Percentiles rank a stretch among this genome's conserved stretches.
phyloP scores from a whole-genome alignment of 768 basidiomycete genomes.

The Tricholoma saponaceum region DNA sequence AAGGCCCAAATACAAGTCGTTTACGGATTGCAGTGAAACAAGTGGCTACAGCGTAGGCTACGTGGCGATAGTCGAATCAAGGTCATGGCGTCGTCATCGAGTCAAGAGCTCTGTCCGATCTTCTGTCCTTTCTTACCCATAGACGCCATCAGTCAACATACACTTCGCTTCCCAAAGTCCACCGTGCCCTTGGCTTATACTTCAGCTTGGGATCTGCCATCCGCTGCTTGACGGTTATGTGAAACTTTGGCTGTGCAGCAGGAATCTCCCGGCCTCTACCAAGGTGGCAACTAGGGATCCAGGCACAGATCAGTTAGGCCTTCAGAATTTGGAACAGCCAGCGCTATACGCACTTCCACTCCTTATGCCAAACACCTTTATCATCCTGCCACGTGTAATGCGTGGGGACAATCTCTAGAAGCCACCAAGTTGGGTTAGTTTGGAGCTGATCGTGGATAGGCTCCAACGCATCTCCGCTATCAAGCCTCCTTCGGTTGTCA shows the following conservation, averaged over 20 bases:
- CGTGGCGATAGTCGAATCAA: too few relatives aligned
- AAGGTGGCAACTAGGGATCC: conserved; percentile 40
- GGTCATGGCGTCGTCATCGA: too few relatives aligned
- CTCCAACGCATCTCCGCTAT: conserved; percentile 39
- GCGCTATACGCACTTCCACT: conserved; percentile 43
- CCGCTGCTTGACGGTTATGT: conserved; percentile 58
- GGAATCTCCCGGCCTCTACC: conserved; percentile 54
- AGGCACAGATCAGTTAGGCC: neutral
- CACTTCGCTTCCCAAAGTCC: conserved; percentile 39
- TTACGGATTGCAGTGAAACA: too few relatives aligned
- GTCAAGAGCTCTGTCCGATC: too few relatives aligned
- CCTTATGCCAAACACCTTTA: conserved; percentile 48
- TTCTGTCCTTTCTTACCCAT: too few relatives aligned
- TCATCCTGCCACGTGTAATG: conserved; percentile 53
- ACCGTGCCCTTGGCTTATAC: conserved; percentile 58
- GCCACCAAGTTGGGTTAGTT: conserved; percentile 52
- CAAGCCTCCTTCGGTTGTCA: conserved; percentile 16
- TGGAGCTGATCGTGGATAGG: conserved; percentile 52
- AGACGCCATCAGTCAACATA: conserved; percentile 38
- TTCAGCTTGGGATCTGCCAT: conserved; percentile 42
- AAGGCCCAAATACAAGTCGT: too few relatives aligned
- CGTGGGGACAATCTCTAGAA: conserved; percentile 64
- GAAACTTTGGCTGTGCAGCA: conserved; percentile 49
- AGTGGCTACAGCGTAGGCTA: too few relatives aligned
- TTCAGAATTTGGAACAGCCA: neutral